Evolutionary conservation across 192 early-diverging fungal species (phyloP).

Genomic region (Mycoemilia scoparia): DNA sequence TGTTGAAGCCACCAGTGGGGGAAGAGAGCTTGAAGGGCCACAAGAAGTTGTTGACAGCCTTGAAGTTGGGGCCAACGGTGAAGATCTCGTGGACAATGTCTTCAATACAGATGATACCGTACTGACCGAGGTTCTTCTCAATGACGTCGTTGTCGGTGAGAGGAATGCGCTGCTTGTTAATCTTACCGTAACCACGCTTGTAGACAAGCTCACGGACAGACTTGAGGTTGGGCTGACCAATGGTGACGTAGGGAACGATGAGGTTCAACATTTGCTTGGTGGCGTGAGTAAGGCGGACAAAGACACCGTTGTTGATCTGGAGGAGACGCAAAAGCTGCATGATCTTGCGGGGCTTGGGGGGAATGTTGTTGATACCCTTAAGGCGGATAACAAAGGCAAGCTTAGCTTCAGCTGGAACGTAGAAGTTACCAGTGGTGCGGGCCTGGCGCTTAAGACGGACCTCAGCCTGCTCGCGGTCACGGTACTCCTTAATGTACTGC

Average conservation of each 20-base stretch:
- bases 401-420: constrained; percentile 89
- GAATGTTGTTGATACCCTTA: constrained; percentile 99
- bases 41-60: constrained; percentile 94
- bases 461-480: constrained; percentile 68
- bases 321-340: constrained; percentile 95
- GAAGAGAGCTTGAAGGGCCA: constrained; percentile 99
- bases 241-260: constrained; percentile 88
- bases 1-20: constrained; percentile 87
- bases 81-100: constrained; percentile 97
- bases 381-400: constrained; percentile 96
- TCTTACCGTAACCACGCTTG: constrained; percentile 99
- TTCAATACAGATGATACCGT: constrained; percentile 93
- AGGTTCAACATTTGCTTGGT: constrained; percentile 95
- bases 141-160: constrained; percentile 93
- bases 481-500: constrained; percentile 97
- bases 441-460: constrained; percentile 87
- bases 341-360: constrained; percentile 99
- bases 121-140: constrained; percentile 78
- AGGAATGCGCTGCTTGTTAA: constrained; percentile 91
- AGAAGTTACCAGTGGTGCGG: constrained; percentile 77
- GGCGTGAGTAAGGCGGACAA: constrained; percentile 88
- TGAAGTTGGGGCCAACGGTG: constrained; percentile 96
- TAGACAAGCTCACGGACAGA: constrained; percentile 97
- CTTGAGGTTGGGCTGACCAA: constrained; percentile 94
- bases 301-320: constrained; percentile 99